These are phyloP conservation scores for Alternaria infectoria DNA, from an alignment of 2,329 filamentous ascomycete genomes.

Conservation along the genomic window DNA sequence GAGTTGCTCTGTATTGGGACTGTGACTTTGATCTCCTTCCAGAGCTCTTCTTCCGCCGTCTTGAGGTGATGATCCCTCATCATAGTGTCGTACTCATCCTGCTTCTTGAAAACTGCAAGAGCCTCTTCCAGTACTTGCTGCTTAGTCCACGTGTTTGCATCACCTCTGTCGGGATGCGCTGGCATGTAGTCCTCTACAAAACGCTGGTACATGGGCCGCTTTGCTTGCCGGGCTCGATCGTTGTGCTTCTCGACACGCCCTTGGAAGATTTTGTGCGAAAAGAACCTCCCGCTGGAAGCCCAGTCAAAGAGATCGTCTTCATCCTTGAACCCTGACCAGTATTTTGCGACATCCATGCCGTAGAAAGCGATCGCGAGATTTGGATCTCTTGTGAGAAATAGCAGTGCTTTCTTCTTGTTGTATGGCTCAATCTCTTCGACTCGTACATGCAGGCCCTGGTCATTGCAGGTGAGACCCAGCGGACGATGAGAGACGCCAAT, in stretches of 20 bases:
- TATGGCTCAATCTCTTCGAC: slow-evolving; percentile 70
- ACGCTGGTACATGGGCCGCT: slow-evolving; percentile 62
- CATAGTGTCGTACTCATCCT: slow-evolving; percentile 53
- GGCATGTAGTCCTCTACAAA: slow-evolving; percentile 72
- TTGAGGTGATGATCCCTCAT: slow-evolving; percentile 49
- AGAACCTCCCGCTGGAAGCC: slow-evolving; percentile 63
- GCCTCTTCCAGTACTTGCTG: slow-evolving; percentile 60
- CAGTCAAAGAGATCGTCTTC: slow-evolving; percentile 68
- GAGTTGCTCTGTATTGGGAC: slow-evolving; percentile 36
- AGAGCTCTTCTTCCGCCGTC: slow-evolving; percentile 49
- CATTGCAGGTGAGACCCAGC: slow-evolving; percentile 70
- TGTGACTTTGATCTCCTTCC: slow-evolving; percentile 53
- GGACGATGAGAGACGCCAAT: slow-evolving; percentile 69
- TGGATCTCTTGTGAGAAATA: slow-evolving; percentile 68
- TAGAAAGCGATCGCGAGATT: slow-evolving; percentile 66
- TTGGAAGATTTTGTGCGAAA: slow-evolving; percentile 54
- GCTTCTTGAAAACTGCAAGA: slow-evolving; percentile 58
- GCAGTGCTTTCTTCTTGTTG: slow-evolving; percentile 62
- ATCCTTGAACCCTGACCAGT: slow-evolving; percentile 62
- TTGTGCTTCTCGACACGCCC: slow-evolving; percentile 51
- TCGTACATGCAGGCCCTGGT: slow-evolving; percentile 68
- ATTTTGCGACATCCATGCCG: slow-evolving; percentile 60
- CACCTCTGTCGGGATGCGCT: slow-evolving; percentile 51
- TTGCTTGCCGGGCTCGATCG: slow-evolving; percentile 63
- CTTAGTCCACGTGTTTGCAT: slow-evolving; percentile 39